A percentile compares a stretch with the other conserved stretches of the same genome.
Conservation (phyloP, 192 early-diverging fungal species). For the Rhizoclosmatium globosum region DNA sequence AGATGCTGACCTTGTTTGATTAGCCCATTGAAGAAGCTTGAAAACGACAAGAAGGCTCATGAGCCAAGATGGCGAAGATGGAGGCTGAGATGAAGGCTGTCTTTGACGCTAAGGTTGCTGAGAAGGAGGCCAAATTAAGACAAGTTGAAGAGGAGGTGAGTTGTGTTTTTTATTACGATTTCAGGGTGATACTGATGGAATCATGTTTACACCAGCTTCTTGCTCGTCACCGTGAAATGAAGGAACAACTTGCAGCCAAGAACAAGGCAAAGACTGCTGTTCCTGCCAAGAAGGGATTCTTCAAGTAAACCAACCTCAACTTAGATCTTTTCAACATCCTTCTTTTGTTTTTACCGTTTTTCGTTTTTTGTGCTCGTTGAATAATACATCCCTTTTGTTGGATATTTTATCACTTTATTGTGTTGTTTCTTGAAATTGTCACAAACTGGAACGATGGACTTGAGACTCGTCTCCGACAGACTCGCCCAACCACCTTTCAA, state of each 20-base stretch:
- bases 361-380: background rate
- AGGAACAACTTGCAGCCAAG: conserved; percentile 79
- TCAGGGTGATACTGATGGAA: conserved; percentile 32
- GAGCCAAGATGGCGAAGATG: conserved; percentile 98
- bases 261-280: background rate
- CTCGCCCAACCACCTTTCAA: conserved; percentile 56
- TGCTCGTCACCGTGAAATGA: conserved; percentile 98
- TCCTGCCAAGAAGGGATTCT: conserved; percentile 25
- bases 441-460: conserved; percentile 30
- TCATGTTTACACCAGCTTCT: conserved; percentile 63
- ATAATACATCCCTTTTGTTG: background rate
- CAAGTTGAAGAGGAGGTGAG: conserved; percentile 88
- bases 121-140: conserved; percentile 98
- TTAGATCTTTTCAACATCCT: background rate
- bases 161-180: conserved; percentile 24
- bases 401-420: background rate
- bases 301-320: conserved; percentile 18
- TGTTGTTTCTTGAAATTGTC: background rate
- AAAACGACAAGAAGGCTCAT: conserved; percentile 91
- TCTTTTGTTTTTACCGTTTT: background rate
- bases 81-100: conserved; percentile 98
- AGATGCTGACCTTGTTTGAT: background rate
- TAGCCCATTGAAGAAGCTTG: conserved; percentile 72
- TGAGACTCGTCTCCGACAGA: conserved; percentile 44
- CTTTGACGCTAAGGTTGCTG: conserved; percentile 98